Conservation (phyloP, 1,139 yeast genomes). For the Zygosaccharomyces sapae region DNA sequence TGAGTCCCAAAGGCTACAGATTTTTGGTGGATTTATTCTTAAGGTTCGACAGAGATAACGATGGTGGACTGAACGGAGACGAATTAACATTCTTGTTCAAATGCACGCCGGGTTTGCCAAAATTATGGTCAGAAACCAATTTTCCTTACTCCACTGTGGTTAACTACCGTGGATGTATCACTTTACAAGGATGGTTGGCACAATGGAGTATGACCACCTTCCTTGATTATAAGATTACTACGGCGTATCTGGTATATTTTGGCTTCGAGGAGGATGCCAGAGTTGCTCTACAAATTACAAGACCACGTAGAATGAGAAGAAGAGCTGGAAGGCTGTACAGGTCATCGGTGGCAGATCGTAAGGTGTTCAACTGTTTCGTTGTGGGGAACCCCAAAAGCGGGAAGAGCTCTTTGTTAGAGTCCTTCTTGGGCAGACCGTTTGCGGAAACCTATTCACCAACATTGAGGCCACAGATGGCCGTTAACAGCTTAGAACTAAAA, state of each 20-base stretch:
- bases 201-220: conserved; percentile 97
- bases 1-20: conserved; percentile 89
- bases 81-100: conserved; percentile 67
- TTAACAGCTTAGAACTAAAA: conserved; percentile 86
- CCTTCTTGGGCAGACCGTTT: conserved; percentile 72
- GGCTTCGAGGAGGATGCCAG: conserved; percentile 61
- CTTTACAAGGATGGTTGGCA: conserved; percentile 96
- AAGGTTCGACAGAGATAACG: conserved; percentile 87
- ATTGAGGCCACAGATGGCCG: conserved; percentile 72
- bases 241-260: conserved; percentile 81
- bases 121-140: conserved; percentile 75
- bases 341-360: conserved; percentile 70
- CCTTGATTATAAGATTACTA: conserved; percentile 73
- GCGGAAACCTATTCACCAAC: conserved; percentile 78
- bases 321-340: conserved; percentile 64
- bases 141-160: conserved; percentile 87
- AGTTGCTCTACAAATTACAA: conserved; percentile 76
- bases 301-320: conserved; percentile 64
- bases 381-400: conserved; percentile 86
- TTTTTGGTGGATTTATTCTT: conserved; percentile 86
- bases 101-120: conserved; percentile 92
- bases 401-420: conserved; percentile 73
- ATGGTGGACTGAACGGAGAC: conserved; percentile 78
- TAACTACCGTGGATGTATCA: conserved; percentile 82
- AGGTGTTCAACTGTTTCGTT: conserved; percentile 85